Conservation (phyloP, 805 yeast species). For the Yamadazyma phyllophila region DNA sequence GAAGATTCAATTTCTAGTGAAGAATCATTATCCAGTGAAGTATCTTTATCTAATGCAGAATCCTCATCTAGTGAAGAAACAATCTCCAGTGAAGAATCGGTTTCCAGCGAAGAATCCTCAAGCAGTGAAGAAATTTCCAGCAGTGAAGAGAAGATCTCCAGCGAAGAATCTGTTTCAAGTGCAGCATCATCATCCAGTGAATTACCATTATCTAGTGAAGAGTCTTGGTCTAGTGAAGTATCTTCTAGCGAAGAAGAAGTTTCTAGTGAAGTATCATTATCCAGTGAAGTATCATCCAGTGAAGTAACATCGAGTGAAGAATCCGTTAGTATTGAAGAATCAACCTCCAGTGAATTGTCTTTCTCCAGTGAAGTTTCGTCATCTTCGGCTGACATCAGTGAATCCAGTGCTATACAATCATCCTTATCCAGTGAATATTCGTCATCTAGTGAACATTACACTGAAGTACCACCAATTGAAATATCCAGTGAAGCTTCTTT, state of each 20-base stretch:
- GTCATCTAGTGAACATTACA: background rate
- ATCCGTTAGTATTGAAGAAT: conserved; percentile 1
- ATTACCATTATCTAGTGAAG: background rate
- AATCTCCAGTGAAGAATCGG: too few species aligned
- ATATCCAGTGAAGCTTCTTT: background rate
- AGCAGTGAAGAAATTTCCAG: background rate
- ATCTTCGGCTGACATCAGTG: too few species aligned
- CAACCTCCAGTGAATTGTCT: background rate
- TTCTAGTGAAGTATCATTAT: background rate
- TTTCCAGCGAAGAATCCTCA: background rate
- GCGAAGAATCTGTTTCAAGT: background rate
- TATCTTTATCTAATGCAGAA: background rate
- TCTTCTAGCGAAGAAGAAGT: too few species aligned
- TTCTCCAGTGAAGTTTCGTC: background rate
- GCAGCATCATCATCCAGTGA: background rate
- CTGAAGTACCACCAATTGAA: background rate
- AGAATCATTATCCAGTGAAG: conserved; percentile 2
- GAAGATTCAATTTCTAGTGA: too few species aligned
- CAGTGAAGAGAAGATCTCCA: too few species aligned
- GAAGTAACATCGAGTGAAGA: conserved; percentile 1
- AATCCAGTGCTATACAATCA: too few species aligned
- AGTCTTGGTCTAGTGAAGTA: background rate
- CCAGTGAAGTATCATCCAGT: conserved; percentile 1
- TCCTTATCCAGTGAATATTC: background rate
- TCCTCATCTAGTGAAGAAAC: too few species aligned